A percentile compares a stretch with the other conserved stretches of the same genome.
Evolutionary conservation across 2,329 filamentous ascomycete species (phyloP).

Genomic region (Hypoxylon sp.): DNA sequence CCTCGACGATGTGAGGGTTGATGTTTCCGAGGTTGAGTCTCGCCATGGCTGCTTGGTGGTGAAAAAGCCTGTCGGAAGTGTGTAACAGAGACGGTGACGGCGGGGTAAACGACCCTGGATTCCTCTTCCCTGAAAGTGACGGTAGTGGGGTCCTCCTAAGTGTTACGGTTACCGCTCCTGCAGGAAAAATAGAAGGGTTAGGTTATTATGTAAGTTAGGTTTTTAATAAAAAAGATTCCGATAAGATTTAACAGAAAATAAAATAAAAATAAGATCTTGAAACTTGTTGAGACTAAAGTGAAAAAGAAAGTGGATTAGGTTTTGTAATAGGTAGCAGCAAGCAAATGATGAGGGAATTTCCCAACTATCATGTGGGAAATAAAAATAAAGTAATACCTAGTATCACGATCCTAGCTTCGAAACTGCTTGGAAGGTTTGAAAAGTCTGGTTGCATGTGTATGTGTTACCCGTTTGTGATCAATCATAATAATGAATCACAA

Average conservation of each 20-base stretch:
- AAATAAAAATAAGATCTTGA: background rate
- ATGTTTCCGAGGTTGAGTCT: slow-evolving; percentile 84
- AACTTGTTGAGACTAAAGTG: background rate
- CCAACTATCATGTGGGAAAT: too few species aligned
- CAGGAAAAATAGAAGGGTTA: too few species aligned
- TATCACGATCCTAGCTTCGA: slow-evolving; percentile 11
- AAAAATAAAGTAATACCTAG: too few species aligned
- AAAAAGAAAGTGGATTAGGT: slow-evolving; percentile 6
- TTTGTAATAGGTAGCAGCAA: slow-evolving; percentile 1
- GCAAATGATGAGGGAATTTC: slow-evolving; percentile 28
- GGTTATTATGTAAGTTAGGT: too few species aligned
- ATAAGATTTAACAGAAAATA: too few species aligned
- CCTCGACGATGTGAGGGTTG: slow-evolving; percentile 85
- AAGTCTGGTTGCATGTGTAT: too few species aligned
- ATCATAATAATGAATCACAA: too few species aligned
- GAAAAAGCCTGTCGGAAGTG: slow-evolving; percentile 28
- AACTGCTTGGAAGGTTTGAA: slow-evolving; percentile 15
- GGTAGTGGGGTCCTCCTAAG: too few species aligned
- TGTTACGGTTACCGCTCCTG: too few species aligned
- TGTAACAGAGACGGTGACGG: slow-evolving; percentile 29
- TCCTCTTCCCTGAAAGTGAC: slow-evolving; percentile 32
- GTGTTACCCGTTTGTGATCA: too few species aligned
- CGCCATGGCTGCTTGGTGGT: slow-evolving; percentile 41
- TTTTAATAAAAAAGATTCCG: too few species aligned
- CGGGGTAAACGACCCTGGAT: slow-evolving; percentile 34